phyloP scores from a whole-genome alignment of 176 grass and related monocot genomes.

The Carex scoparia region DNA sequence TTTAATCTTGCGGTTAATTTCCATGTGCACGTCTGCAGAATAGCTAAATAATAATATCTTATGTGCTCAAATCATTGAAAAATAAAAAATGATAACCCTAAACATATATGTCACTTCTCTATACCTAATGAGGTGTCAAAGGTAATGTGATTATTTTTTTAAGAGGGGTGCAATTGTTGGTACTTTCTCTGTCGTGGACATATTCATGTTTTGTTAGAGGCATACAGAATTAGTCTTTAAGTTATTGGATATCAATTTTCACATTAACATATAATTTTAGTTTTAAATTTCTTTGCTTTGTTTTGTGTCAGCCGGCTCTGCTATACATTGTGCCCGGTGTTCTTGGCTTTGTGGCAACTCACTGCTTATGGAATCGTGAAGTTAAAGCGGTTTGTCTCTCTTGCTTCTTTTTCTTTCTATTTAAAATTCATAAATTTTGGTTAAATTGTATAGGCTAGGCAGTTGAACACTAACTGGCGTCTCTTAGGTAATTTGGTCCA shows the following conservation, averaged over 20 bases:
- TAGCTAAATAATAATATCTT: not conserved
- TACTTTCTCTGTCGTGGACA: not conserved
- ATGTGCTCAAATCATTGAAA: not conserved
- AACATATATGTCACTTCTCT: not conserved
- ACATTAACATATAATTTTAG: not conserved
- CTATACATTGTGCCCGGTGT: conserved; percentile 82
- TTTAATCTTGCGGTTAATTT: conserved; percentile 17
- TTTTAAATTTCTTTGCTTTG: not conserved
- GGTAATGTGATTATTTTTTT: not conserved
- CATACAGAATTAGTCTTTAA: not conserved
- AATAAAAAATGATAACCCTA: not conserved
- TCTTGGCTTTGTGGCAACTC: conserved; percentile 65
- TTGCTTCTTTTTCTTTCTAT: not conserved
- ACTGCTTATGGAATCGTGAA: conserved; percentile 76
- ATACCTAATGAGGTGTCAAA: not conserved
- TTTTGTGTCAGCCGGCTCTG: conserved; percentile 56
- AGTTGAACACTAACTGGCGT: not conserved
- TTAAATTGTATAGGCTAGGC: not conserved
- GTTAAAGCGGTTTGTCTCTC: conserved; percentile 54
- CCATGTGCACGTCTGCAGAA: not conserved
- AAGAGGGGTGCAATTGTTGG: not conserved
- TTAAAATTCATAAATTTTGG: not conserved
- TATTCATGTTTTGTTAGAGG: not conserved
- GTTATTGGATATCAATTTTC: conserved; percentile 6
- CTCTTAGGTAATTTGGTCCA: not conserved